phyloP scores from a whole-genome alignment of 768 basidiomycete species.

The Russula compacta region DNA sequence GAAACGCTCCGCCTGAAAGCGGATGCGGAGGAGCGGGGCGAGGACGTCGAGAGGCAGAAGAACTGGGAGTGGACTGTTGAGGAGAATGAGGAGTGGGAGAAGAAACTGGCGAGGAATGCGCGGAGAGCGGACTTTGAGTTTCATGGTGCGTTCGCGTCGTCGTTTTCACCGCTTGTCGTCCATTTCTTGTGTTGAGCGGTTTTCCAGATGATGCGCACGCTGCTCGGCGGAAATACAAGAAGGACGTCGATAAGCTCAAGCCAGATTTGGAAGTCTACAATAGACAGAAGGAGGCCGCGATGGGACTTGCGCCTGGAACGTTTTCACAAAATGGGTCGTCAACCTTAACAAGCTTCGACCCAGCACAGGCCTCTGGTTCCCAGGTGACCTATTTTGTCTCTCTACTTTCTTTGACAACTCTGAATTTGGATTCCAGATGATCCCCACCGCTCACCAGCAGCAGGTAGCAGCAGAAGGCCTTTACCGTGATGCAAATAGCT shows the following conservation, averaged over 20 bases:
- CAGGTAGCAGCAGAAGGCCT: constrained; percentile 67
- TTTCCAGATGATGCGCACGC: constrained; percentile 78
- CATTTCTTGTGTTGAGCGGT: neutral
- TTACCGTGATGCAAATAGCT: constrained; percentile 88
- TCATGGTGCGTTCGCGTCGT: constrained; percentile 53
- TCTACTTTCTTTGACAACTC: neutral
- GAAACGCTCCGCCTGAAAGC: constrained; percentile 78
- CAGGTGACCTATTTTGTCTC: constrained; percentile 27
- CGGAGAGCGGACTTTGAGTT: constrained; percentile 85
- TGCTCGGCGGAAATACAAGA: constrained; percentile 84
- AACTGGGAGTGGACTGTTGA: constrained; percentile 95
- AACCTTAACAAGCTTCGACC: constrained; percentile 44
- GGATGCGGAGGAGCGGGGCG: constrained; percentile 86
- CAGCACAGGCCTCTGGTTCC: constrained; percentile 34
- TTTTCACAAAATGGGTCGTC: constrained; percentile 37
- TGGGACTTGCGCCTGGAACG: constrained; percentile 66
- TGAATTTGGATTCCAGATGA: constrained; percentile 30
- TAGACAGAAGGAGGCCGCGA: constrained; percentile 76
- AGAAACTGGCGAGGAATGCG: constrained; percentile 73
- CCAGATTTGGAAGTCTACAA: constrained; percentile 84
- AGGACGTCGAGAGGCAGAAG: constrained; percentile 82
- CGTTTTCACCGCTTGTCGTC: neutral
- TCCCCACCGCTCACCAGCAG: constrained; percentile 52
- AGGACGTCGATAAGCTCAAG: constrained; percentile 81
- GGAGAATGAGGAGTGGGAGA: constrained; percentile 96